Base-by-base conservation (phyloP, 2,329 filamentous ascomycete species). In the Pseudocercospora vitis region DNA sequence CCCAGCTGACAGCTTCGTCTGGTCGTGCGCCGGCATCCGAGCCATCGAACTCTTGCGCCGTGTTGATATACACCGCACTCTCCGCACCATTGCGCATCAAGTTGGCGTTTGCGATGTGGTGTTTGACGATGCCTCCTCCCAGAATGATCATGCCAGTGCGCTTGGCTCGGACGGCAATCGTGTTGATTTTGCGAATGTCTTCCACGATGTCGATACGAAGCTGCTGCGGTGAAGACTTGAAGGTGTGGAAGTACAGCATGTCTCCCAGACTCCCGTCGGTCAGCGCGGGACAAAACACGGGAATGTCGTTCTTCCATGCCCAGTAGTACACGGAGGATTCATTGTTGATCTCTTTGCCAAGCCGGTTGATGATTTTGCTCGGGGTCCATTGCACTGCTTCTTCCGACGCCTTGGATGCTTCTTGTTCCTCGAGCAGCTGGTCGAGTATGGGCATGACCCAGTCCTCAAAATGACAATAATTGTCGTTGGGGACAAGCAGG, bases 181-280 rank as follows among this genome's bases (percentile, higher is more conserved):
- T 95, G 75, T 99, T 99, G 72, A 99, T 91, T 57, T 82, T 85
- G 16, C 94, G 85, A 57, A 99, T 94, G 67, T 99, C 94, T 67
- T 95, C 88, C 18, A 96, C 89, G 54, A 97, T 90, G 70, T 97
- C 94, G 56, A 96, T 83, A 52, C 86, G 84, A 35, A 99, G 79
- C 71, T 92, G 88, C 56, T 78, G 76, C 3, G 92, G 92, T 1
- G 89, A 91, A 0, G 89, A 75, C 71, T 92, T 94, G 81, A 91
- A 99, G 1, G 91, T 95, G 75, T 99, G 92, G 72, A 99, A 97
- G 74, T 96, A 97, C 33, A 99, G 79, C 94, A 99, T 99, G 71
- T 99, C 94, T 4, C 94, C 94, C 16, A 99, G 75, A 64, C 89
- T 95, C 14, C 94, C 94, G 68, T 99, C 94, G 0, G 94, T 99